Percentiles rank a stretch among this genome's conserved stretches.
These are phyloP conservation scores for Talaromyces funiculosus DNA, from an alignment of 2,329 filamentous ascomycete species.

Conservation along the genomic window DNA sequence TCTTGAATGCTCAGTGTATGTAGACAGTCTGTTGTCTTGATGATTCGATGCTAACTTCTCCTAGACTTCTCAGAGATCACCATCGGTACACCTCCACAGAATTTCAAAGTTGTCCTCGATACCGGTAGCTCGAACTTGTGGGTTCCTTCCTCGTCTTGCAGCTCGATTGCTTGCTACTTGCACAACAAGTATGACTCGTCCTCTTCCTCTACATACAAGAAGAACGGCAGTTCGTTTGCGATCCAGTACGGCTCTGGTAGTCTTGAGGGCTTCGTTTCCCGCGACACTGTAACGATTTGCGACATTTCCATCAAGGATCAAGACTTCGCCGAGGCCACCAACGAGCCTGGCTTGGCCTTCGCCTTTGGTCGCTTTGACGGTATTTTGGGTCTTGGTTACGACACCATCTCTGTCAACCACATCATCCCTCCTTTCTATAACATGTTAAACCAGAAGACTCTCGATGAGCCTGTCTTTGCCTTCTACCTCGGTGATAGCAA, in stretches of 20 bases:
- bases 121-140: conserved; percentile 98
- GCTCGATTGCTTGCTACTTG: conserved; percentile 95
- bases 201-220: conserved; percentile 82
- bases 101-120: conserved; percentile 97
- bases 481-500: conserved; percentile 85
- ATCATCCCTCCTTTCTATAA: conserved; percentile 96
- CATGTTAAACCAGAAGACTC: conserved; percentile 80
- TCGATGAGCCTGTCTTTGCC: conserved; percentile 90
- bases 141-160: conserved; percentile 87
- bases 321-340: conserved; percentile 93
- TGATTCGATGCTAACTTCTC: background rate
- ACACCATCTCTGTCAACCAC: conserved; percentile 93
- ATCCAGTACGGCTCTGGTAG: conserved; percentile 95
- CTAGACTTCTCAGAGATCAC: conserved; percentile 94
- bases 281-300: conserved; percentile 80
- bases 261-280: conserved; percentile 87
- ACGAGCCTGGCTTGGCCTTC: conserved; percentile 92
- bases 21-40: conserved; percentile 17
- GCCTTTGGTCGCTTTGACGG: conserved; percentile 97
- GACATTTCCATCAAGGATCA: conserved; percentile 84
- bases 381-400: conserved; percentile 89
- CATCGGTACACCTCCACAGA: conserved; percentile 85
- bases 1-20: conserved; percentile 97
- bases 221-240: conserved; percentile 86
- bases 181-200: conserved; percentile 95